Evolutionary conservation across 495 filamentous ascomycete species (phyloP), one percentile per base, ranked within the genome.

Genomic region (Penicillium nucicola): DNA sequence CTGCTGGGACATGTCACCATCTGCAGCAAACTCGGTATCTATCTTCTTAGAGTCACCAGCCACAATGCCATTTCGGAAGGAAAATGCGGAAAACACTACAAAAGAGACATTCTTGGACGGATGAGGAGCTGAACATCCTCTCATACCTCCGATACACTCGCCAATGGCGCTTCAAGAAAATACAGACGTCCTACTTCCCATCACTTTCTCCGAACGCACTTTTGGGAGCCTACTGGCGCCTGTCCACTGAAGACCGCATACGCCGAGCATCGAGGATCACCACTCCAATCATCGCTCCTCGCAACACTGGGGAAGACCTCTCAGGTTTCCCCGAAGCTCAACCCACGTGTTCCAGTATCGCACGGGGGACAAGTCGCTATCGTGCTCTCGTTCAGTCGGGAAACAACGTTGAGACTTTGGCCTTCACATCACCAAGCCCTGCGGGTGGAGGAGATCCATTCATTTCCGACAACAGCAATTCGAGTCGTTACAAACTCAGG

Each of bases 121-220:
- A 52, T 31, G 32, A 36, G 33, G 39, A 52, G 22, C 48, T 52
- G n/a, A 52, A 52, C n/a, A 15, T 52, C 20, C 22, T 52, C 14
- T 43, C 31, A 15, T 25, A 52, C 32, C 39, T 52, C 44, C 39
- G 39, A 31, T 25, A 52, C 25, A 14, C 36, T 37, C 25, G 22
- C 25, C 48, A 18, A n/a, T 52, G 30, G 48, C 8, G 17, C 48
- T 52, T 52, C 40, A 34, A 22, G 19, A 12, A 52, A 52, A 52
- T 52, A 10, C 39, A 44, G 17, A 44, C 36, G 42, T 43, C 40
- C 37, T 44, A 43, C 30, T 52, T 52, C 28, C 39, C 40, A 23
- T 37, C 40, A 37, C 42, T 52, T 43, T 52, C 48, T 13, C 20
- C 14, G 35, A 45, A 32, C 23, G 39, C 48, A 43, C 31, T 44